Evolutionary conservation across 1,284 basidiomycete species (phyloP).

Genomic region (Ustilago shanxiensis): DNA sequence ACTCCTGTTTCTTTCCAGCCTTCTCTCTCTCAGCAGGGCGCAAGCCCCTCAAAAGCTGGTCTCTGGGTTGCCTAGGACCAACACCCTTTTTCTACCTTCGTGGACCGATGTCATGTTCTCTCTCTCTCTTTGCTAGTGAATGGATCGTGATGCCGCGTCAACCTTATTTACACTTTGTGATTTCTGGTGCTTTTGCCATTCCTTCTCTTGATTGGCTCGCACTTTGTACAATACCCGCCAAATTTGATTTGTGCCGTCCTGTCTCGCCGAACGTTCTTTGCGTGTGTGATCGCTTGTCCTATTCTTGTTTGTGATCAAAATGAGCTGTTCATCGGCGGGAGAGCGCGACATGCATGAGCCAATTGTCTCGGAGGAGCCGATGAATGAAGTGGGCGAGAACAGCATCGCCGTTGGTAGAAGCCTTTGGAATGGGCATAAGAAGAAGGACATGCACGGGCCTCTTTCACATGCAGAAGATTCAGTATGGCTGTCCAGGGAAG

Average conservation of each 20-base stretch:
- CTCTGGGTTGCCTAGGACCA: conserved; percentile 20
- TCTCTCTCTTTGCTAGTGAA: conserved; percentile 33
- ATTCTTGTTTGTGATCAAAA: neutral
- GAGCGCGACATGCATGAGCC: neutral
- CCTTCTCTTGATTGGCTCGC: conserved; percentile 1
- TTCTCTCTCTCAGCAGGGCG: conserved; percentile 13
- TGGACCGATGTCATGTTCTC: conserved; percentile 42
- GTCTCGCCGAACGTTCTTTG: neutral
- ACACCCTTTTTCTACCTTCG: conserved; percentile 25
- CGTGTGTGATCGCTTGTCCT: conserved; percentile 2
- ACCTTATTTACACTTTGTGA: conserved; percentile 15
- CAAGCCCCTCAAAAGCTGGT: conserved; percentile 42
- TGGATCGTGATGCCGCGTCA: conserved; percentile 40
- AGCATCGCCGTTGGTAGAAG: neutral
- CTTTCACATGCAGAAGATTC: conserved; percentile 3
- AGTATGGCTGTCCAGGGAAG: neutral
- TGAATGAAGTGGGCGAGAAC: neutral
- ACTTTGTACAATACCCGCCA: conserved; percentile 50
- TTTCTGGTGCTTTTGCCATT: conserved; percentile 21
- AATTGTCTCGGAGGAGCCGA: conserved; percentile 1
- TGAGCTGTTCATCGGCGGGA: neutral
- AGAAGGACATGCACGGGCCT: conserved; percentile 21
- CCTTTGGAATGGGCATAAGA: neutral
- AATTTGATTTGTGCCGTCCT: conserved; percentile 18
- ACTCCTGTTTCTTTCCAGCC: conserved; percentile 11